Evolutionary conservation across 1,284 basidiomycete genomes (phyloP), one percentile per base, ranked within the genome.

Genomic region (Melampsora americana): DNA sequence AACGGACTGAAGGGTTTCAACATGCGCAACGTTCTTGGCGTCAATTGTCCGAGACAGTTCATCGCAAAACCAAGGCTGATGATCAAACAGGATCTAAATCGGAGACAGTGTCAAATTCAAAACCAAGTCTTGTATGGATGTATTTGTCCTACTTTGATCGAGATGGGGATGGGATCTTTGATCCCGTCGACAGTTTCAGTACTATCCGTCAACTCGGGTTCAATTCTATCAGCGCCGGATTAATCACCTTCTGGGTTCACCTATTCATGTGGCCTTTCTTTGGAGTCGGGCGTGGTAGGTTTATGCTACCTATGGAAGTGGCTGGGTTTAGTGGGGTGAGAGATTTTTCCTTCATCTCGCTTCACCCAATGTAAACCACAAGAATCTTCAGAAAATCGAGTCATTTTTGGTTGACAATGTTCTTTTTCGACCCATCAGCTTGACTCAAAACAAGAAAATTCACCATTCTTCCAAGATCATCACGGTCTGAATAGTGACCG

Each of bases 201-300:
- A 60, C 69, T 5, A 61, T 61, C 69, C 69, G 56, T 62, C 69
- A 39, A 11, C 69, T 70, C 11, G 69, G 69, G 2, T 70, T 70
- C 59, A 60, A 60, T 20, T 39, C 62, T 26, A 42, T 70, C 11
- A 44, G n/a, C 26, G 69, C 69, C 39, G 39, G 35, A 11, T 32
- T 16, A 4, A 56, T 56, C 11, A 62, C 69, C 16, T 20, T 70
- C 14, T 12, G 23, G 20, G 50, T 70, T 18, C 69, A 70, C 39
- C 12, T 23, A 5, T n/a, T 70, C 12, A 28, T 70, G 39, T 39
- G 50, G 32, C 56, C 56, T 9, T 61, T 70, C 23, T 44, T 61
- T 56, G 69, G 69, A 44, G 14, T 61, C 11, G 59, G 69, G 9
- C 59, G 14, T 69, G 68, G 68, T 60, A 39, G 46, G 23, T 68